Evolutionary conservation across 257 asterid genomes (phyloP), one percentile per base, ranked within the genome.

Genomic region (Fraxinus cuspidata): DNA sequence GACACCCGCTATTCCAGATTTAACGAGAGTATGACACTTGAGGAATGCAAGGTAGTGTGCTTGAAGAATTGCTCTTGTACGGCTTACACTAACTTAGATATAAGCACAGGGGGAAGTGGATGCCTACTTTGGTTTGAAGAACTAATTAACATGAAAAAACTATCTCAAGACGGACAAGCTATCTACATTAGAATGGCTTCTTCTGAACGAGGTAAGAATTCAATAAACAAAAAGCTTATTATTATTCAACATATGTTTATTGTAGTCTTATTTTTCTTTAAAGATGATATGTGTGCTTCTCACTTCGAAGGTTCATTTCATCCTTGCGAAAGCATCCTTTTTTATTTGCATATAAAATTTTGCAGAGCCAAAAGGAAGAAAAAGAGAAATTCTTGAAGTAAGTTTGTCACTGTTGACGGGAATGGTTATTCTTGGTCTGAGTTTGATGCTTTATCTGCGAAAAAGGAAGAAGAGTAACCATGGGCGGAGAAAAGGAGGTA

Each of bases 91-190:
- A 74, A 81, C 64, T 63, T 72, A 9, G 76, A 81, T n/a, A 38
- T 77, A 38, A 78, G 83, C 60, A 79, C 72, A 23, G 67, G 68
- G 32, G 86, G 83, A 15, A 79, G 70, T 70, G 89, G 87, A 34
- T 86, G 89, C 65, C 60, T 86, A 76, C 79, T 79, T 66, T 86
- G 89, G 89, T 86, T 21, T 44, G 83, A 13, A 4, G 72, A 81
- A 16, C 72, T 85, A 34, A 78, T 68, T 29, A 85, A 85, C 72
- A 83, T 83, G 18, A 70, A 35, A 32, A 28, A 67, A 44, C 27
- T 80, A 4, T 18, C 74, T 44, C 44, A 9, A 16, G 49, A 18
- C 3, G 84, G 81, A 11, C 87, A 84, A 71, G 78, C 80, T 65
- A 77, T 80, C 63, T 84, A 77, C 69, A 63, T 80, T 8, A 73